Evolutionary conservation across 176 grass and related monocot genomes (phyloP).

Genomic region (Avena sativa): DNA sequence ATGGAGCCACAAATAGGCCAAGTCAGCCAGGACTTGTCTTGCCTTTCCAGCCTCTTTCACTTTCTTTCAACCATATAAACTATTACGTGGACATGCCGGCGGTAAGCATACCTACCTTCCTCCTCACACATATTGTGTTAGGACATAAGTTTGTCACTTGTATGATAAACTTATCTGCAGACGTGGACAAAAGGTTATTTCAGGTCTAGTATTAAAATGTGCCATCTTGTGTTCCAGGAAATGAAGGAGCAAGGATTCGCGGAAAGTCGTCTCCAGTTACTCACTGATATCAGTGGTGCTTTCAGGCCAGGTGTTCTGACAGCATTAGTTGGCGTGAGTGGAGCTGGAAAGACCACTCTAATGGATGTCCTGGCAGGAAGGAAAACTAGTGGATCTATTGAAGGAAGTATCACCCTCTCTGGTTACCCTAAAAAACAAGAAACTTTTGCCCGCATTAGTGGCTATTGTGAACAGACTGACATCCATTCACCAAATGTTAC

Average conservation of each 20-base stretch:
- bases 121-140: background rate
- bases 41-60: slow-evolving; percentile 87
- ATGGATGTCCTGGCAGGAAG: slow-evolving; percentile 97
- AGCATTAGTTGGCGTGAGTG: slow-evolving; percentile 90
- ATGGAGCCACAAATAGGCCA: slow-evolving; percentile 12
- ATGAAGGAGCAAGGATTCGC: slow-evolving; percentile 86
- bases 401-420: slow-evolving; percentile 78
- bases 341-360: slow-evolving; percentile 93
- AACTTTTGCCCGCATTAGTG: slow-evolving; percentile 86
- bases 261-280: slow-evolving; percentile 70
- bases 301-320: slow-evolving; percentile 87
- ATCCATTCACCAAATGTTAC: too few species aligned
- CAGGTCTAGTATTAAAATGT: background rate
- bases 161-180: background rate
- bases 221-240: slow-evolving; percentile 60
- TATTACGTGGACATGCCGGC: slow-evolving; percentile 91
- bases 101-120: slow-evolving; percentile 53
- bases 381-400: slow-evolving; percentile 80
- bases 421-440: slow-evolving; percentile 86
- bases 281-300: slow-evolving; percentile 83
- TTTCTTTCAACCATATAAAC: slow-evolving; percentile 83
- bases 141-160: background rate
- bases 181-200: background rate
- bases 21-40: slow-evolving; percentile 53
- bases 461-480: slow-evolving; percentile 52